phyloP scores from a whole-genome alignment of 768 basidiomycete genomes.

The Collybiopsis confluens region DNA sequence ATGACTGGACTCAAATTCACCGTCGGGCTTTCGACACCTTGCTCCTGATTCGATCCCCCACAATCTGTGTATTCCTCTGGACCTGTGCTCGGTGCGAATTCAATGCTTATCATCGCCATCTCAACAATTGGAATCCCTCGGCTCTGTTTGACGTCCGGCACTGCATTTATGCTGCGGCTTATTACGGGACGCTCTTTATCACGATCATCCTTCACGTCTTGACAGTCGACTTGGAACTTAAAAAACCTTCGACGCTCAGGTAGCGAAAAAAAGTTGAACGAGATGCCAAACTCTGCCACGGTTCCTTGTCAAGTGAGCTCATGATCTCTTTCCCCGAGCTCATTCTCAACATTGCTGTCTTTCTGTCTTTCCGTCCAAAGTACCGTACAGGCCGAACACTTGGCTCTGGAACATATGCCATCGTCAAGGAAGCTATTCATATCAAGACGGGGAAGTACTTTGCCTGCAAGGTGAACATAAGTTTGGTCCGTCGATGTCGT shows the following conservation, averaged over 20 bases:
- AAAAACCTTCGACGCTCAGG: too few relatives aligned
- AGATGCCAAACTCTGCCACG: background rate
- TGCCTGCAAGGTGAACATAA: constrained; percentile 68
- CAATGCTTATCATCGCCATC: background rate
- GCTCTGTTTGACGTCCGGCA: background rate
- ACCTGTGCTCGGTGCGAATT: too few relatives aligned
- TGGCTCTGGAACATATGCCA: constrained; percentile 91
- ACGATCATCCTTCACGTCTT: background rate
- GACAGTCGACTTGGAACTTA: background rate
- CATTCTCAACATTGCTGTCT: background rate
- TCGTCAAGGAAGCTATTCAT: constrained; percentile 93
- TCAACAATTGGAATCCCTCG: background rate
- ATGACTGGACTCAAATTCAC: too few relatives aligned
- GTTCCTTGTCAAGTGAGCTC: constrained; percentile 2
- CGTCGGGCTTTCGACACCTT: too few relatives aligned
- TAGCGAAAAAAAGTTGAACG: background rate
- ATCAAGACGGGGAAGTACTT: constrained; percentile 89
- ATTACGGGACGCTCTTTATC: background rate
- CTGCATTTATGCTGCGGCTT: background rate
- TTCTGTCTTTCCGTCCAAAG: constrained; percentile 29
- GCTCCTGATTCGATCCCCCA: too few relatives aligned
- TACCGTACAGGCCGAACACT: constrained; percentile 86
- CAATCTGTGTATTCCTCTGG: too few relatives aligned
- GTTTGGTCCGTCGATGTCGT: too few relatives aligned
- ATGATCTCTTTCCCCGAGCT: background rate